A percentile compares a stretch with the other conserved stretches of the same genome.
These are phyloP conservation scores for Sordaria brevicollis DNA, from an alignment of 495 filamentous ascomycete species.

Conservation along the genomic window DNA sequence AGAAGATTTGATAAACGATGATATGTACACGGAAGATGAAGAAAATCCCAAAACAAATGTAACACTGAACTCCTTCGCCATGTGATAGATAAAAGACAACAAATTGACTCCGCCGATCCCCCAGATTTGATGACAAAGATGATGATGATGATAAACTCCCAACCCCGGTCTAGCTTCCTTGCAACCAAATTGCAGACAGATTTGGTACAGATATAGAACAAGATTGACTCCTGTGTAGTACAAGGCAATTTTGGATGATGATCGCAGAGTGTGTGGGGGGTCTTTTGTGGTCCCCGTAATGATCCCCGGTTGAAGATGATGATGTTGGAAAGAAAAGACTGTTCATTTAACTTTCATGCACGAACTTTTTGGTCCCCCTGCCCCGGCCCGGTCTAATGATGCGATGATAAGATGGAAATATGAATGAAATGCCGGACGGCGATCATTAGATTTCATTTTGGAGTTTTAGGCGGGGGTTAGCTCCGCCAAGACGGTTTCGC, in stretches of 20 bases:
- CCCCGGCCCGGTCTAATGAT: neutral
- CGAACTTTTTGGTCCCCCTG: neutral
- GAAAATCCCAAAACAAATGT: neutral
- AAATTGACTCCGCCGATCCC: neutral
- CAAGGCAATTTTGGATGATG: neutral
- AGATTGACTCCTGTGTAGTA: neutral
- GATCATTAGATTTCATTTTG: neutral
- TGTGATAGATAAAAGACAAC: neutral
- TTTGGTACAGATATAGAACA: neutral
- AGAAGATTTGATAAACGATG: neutral
- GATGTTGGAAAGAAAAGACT: neutral
- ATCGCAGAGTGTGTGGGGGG: neutral
- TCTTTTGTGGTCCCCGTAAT: neutral
- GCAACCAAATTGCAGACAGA: neutral
- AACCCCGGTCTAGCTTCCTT: neutral
- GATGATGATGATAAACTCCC: neutral
- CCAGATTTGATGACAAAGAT: neutral
- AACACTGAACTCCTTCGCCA: neutral
- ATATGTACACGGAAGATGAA: neutral
- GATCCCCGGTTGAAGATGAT: neutral
- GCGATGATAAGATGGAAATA: neutral
- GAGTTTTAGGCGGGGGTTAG: constrained; percentile 9
- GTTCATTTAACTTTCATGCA: neutral
- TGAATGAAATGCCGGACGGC: neutral
- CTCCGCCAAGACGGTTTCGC: constrained; percentile 36